phyloP scores from a whole-genome alignment of 306 rosid genomes.

The Vachellia pachyceras region DNA sequence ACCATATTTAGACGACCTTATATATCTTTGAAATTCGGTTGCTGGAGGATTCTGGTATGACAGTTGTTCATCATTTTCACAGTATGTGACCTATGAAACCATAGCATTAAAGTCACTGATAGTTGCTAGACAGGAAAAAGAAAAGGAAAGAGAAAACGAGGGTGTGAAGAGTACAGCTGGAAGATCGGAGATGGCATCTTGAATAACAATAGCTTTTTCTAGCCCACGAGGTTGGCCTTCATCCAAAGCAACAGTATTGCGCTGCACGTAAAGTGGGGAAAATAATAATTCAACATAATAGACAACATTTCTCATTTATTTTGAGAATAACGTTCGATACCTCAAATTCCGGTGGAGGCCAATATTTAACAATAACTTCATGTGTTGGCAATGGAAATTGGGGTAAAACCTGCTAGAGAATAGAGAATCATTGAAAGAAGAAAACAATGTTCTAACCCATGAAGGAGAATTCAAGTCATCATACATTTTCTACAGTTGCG shows the following conservation, averaged over 20 bases:
- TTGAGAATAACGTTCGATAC: constrained; percentile 44
- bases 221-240: constrained; percentile 82
- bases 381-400: constrained; percentile 94
- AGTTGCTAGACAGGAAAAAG: constrained; percentile 19
- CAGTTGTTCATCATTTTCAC: constrained; percentile 71
- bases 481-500: constrained; percentile 10
- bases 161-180: constrained; percentile 61
- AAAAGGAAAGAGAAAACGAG: constrained; percentile 34
- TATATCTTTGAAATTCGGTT: constrained; percentile 89
- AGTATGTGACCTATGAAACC: constrained; percentile 57
- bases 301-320: not conserved
- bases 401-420: constrained; percentile 68
- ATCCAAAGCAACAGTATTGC: constrained; percentile 82
- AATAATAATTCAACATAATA: constrained; percentile 21
- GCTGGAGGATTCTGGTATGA: constrained; percentile 67
- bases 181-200: constrained; percentile 96
- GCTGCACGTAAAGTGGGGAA: constrained; percentile 62
- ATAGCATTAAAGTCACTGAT: constrained; percentile 33
- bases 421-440: constrained; percentile 14
- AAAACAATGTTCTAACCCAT: constrained; percentile 21
- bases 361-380: constrained; percentile 79
- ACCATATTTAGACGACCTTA: constrained; percentile 82
- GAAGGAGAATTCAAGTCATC: not conserved
- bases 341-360: constrained; percentile 91
- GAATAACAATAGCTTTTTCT: constrained; percentile 70